phyloP scores from a whole-genome alignment of 192 early-diverging fungal genomes.

The Thoreauomyces humboldtii region DNA sequence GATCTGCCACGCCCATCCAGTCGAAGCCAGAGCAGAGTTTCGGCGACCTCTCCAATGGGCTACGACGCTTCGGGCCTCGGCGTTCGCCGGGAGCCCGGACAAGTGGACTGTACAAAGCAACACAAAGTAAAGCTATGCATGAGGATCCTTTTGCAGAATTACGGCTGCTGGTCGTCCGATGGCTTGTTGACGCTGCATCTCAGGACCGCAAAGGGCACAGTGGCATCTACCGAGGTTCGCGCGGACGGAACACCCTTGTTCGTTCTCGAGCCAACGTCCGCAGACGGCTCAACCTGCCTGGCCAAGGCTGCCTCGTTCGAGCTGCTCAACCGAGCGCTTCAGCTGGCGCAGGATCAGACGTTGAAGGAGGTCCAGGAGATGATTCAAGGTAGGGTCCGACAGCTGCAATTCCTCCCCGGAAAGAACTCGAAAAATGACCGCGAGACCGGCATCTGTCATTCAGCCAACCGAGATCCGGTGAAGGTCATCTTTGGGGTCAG shows the following conservation, averaged over 20 bases:
- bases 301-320: slow-evolving; percentile 47
- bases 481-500: slow-evolving; percentile 48
- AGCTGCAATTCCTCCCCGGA: no score
- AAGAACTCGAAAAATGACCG: background rate
- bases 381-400: slow-evolving; percentile 53
- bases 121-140: background rate
- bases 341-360: slow-evolving; percentile 45
- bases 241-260: slow-evolving; percentile 49
- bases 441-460: no score
- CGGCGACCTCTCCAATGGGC: slow-evolving; percentile 45
- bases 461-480: slow-evolving; percentile 50
- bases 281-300: slow-evolving; percentile 21
- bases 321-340: slow-evolving; percentile 36
- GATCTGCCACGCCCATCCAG: slow-evolving; percentile 41
- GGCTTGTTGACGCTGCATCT: background rate
- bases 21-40: slow-evolving; percentile 51
- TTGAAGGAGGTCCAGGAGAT: slow-evolving; percentile 50
- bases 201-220: background rate
- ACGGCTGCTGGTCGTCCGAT: no score
- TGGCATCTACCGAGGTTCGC: slow-evolving; percentile 30
- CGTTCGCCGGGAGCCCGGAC: slow-evolving; percentile 23
- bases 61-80: slow-evolving; percentile 27
- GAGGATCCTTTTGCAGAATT: no score
- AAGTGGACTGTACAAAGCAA: slow-evolving; percentile 7
- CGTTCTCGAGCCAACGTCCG: slow-evolving; percentile 30